These are phyloP conservation scores for Rhipidocladum racemiflorum DNA, from an alignment of 176 grass and related monocot species.

Conservation along the genomic window DNA sequence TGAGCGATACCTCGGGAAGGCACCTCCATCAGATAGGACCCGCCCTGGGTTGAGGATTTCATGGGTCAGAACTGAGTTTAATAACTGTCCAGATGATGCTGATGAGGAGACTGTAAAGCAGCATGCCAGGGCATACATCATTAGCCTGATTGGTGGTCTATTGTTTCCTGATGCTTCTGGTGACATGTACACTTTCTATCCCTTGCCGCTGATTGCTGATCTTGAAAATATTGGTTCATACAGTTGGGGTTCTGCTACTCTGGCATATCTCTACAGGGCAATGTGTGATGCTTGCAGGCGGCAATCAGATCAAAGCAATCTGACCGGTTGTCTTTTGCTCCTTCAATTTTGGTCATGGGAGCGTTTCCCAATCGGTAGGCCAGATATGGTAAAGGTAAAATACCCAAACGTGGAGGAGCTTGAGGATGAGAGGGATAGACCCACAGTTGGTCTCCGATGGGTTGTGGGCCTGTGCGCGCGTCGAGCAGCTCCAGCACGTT, in stretches of 20 bases:
- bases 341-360: conserved; percentile 48
- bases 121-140: conserved; percentile 41
- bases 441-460: conserved; percentile 39
- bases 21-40: conserved; percentile 7
- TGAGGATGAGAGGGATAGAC: conserved; percentile 47
- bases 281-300: conserved; percentile 47
- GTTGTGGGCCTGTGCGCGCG: conserved; percentile 21
- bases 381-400: conserved; percentile 36
- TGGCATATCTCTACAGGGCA: conserved; percentile 48
- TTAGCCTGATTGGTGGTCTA: conserved; percentile 41
- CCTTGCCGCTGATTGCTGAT: conserved; percentile 37
- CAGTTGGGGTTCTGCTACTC: conserved; percentile 47
- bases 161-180: conserved; percentile 47
- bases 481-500: conserved; percentile 47
- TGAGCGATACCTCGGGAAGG: conserved; percentile 33
- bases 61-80: conserved; percentile 41
- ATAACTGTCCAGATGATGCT: conserved; percentile 36
- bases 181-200: conserved; percentile 34
- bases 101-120: conserved; percentile 34
- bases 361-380: conserved; percentile 41
- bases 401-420: conserved; percentile 40
- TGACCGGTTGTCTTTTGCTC: conserved; percentile 45
- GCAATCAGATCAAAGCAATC: conserved; percentile 43
- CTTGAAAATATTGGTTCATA: conserved; percentile 44
- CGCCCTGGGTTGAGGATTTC: conserved; percentile 38